Evolutionary conservation across 139 green algal genomes (phyloP).

Genomic region (Volvox reticuliferus): DNA sequence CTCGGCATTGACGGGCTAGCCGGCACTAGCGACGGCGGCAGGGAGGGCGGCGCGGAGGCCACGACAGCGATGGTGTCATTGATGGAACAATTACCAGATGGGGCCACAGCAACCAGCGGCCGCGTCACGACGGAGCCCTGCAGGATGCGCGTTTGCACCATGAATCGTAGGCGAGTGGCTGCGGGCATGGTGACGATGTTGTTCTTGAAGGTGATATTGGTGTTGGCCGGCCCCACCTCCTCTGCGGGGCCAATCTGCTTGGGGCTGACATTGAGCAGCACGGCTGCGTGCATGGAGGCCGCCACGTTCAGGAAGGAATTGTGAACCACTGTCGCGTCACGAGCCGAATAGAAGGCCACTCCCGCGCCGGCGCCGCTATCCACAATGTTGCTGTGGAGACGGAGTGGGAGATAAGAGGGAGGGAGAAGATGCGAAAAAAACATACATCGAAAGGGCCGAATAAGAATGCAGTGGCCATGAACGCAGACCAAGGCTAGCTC

Average conservation of each 20-base stretch:
- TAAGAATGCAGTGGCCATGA: no score
- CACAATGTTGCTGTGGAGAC: slow-evolving; percentile 35
- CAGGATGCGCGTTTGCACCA: slow-evolving; percentile 45
- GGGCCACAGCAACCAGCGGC: neutral
- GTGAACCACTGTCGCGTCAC: slow-evolving; percentile 28
- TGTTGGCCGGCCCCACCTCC: slow-evolving; percentile 38
- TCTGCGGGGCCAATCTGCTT: slow-evolving; percentile 11
- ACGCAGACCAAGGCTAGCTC: no score
- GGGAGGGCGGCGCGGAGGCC: neutral
- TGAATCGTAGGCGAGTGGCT: neutral
- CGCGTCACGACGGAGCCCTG: slow-evolving; percentile 3
- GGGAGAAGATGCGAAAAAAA: neutral
- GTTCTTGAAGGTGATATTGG: slow-evolving; percentile 48
- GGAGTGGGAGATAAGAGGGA: neutral
- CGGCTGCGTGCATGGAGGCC: slow-evolving; percentile 28
- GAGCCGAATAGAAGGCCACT: slow-evolving; percentile 38
- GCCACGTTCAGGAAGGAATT: slow-evolving; percentile 42
- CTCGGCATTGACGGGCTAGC: neutral
- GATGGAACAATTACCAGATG: neutral
- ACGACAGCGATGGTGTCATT: neutral
- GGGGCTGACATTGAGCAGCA: slow-evolving; percentile 44
- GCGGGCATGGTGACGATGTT: slow-evolving; percentile 40
- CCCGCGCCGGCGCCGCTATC: slow-evolving; percentile 33
- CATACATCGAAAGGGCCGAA: no score
- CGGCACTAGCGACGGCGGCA: neutral